These are phyloP conservation scores for Balansia obtecta DNA, from an alignment of 2,329 filamentous ascomycete genomes.

Conservation along the genomic window DNA sequence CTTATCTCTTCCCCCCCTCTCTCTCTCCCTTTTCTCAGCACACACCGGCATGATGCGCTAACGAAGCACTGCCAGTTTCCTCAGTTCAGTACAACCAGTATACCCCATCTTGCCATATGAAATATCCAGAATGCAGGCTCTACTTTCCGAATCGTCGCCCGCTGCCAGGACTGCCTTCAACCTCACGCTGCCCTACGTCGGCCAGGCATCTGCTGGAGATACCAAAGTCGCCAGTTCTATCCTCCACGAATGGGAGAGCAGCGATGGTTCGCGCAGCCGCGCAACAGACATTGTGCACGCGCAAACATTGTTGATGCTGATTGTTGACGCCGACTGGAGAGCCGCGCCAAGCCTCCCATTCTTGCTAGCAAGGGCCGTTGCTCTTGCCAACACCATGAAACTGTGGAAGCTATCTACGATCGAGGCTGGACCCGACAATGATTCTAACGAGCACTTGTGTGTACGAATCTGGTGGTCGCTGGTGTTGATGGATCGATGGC, in stretches of 20 bases:
- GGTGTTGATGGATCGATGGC: conserved; percentile 61
- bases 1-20: neutral
- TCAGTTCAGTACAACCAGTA: conserved; percentile 50
- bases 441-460: conserved; percentile 49
- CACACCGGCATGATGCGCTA: neutral
- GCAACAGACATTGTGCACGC: conserved; percentile 45
- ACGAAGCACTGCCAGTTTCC: conserved; percentile 34
- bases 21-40: neutral
- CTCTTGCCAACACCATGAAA: conserved; percentile 52
- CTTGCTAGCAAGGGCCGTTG: conserved; percentile 53
- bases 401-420: conserved; percentile 34
- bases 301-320: conserved; percentile 54
- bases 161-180: conserved; percentile 51
- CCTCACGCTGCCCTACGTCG: conserved; percentile 48
- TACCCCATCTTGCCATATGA: conserved; percentile 53
- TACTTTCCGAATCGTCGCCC: conserved; percentile 42
- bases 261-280: conserved; percentile 23
- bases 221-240: conserved; percentile 32
- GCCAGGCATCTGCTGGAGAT: conserved; percentile 26
- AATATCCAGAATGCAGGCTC: conserved; percentile 40
- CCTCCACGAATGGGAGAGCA: conserved; percentile 39
- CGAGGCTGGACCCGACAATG: conserved; percentile 36
- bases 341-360: conserved; percentile 34
- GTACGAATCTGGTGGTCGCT: conserved; percentile 61
- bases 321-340: conserved; percentile 48